These are phyloP conservation scores for Coemansia sp. DNA, from an alignment of 192 early-diverging fungal species.

Conservation along the genomic window DNA sequence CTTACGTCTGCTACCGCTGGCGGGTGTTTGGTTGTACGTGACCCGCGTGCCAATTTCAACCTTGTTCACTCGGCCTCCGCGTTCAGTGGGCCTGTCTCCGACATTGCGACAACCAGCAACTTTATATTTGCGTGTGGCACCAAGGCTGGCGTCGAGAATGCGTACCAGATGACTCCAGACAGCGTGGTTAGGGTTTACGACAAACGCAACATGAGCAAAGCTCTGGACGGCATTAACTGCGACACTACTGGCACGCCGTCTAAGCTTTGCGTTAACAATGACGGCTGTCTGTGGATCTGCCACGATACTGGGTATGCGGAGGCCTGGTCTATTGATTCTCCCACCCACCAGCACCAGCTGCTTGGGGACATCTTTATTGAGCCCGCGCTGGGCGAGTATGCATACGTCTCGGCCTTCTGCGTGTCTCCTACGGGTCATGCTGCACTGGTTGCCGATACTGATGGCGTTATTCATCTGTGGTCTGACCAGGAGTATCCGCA, in stretches of 20 bases:
- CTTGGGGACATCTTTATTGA: conserved; percentile 13
- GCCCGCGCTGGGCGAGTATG: conserved; percentile 55
- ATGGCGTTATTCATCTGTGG: conserved; percentile 80
- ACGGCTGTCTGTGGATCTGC: conserved; percentile 24
- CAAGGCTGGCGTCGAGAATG: not conserved
- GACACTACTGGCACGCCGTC: conserved; percentile 21
- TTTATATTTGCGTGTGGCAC: conserved; percentile 29
- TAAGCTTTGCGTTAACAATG: conserved; percentile 45
- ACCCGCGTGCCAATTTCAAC: conserved; percentile 22
- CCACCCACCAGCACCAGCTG: too few relatives aligned
- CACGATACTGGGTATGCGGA: conserved; percentile 31
- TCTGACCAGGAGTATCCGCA: conserved; percentile 62
- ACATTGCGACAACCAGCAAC: conserved; percentile 10
- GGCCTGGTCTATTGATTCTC: conserved; percentile 10
- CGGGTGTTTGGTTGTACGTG: conserved; percentile 34
- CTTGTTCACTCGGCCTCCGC: conserved; percentile 12
- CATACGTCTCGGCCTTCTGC: conserved; percentile 72
- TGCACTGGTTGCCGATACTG: conserved; percentile 75
- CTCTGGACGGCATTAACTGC: conserved; percentile 15
- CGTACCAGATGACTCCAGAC: conserved; percentile 15
- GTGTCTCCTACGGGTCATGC: conserved; percentile 77
- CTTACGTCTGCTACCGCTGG: conserved; percentile 26
- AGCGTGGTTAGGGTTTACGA: conserved; percentile 32
- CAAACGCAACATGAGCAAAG: conserved; percentile 24
- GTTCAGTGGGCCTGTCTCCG: conserved; percentile 22